Evolutionary conservation across 345 rosid genomes (phyloP), one percentile per base, ranked within the genome.

Genomic region (Moringa oleifera): DNA sequence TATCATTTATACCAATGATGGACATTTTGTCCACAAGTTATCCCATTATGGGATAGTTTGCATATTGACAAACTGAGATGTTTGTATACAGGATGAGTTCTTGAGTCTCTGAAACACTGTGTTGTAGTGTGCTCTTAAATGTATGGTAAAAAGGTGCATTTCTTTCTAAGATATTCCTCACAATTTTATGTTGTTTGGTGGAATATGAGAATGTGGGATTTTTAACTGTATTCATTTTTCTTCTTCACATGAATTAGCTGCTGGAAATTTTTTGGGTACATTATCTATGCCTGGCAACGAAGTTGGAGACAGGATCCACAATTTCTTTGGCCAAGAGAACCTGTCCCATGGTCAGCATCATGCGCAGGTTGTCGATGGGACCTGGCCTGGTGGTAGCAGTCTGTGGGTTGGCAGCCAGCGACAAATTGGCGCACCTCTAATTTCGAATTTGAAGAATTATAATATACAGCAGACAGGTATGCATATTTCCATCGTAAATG

Each of bases 251-350:
- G 57, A 65, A 61, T 67, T 71, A 71, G 68, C 74, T 59, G 51
- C 68, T 71, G 73, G 66, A 67, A 61, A 63, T 23, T 68, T 65
- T 67, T 56, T 59, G 33, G 69, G 71, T 63, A 74, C 67, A 54
- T 75, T 75, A 83, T 83, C 95, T 79, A 89, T 92, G 97, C 90
- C 97, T 87, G 98, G 95, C 72, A 87, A 92, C 87, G 90, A 88
- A 82, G 80, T 74, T 78, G 96, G 91, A 73, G 98, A 92, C 74
- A 85, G 85, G 83, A 83, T 81, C 76, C 95, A 89, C 75, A 83
- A 89, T 83, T 87, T 86, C 77, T 81, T 87, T 80, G 89, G 80
- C 72, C 91, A 79, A 68, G 93, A 85, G 68, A 77, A 73, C 72
- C 70, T 81, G 70, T 70, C 88, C 54, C 97, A 80, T 71, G 82